A percentile compares a stretch with the other conserved stretches of the same genome.
phyloP scores from a whole-genome alignment of 164 flowering plant species.

The Protea cynaroides region DNA sequence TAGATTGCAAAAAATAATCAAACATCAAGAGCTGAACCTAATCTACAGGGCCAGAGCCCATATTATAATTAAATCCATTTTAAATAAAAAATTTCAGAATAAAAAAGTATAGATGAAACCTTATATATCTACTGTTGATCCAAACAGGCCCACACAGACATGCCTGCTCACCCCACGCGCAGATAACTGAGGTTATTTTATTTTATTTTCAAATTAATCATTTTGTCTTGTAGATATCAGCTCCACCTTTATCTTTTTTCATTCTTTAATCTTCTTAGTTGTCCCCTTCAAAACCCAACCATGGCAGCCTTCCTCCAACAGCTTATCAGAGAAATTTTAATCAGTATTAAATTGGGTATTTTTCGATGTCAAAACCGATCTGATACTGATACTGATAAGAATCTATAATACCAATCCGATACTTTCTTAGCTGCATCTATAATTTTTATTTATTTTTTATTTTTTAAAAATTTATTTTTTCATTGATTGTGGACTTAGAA shows the following conservation, averaged over 20 bases:
- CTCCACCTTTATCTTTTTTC: neutral
- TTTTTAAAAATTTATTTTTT: neutral
- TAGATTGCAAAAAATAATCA: too few species aligned
- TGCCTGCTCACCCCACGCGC: neutral
- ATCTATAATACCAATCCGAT: neutral
- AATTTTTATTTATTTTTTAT: neutral
- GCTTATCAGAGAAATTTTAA: neutral
- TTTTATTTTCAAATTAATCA: neutral
- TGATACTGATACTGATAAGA: too few species aligned
- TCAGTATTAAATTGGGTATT: too few species aligned
- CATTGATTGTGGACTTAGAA: constrained; percentile 17
- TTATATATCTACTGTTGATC: too few species aligned
- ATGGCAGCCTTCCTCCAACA: constrained; percentile 18
- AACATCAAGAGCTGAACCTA: too few species aligned
- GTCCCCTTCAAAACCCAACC: constrained; percentile 14
- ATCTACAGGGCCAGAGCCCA: too few species aligned
- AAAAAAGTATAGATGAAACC: too few species aligned
- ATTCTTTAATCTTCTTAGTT: neutral
- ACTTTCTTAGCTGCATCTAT: neutral
- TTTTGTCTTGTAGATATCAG: constrained; percentile 10
- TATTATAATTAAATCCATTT: too few species aligned
- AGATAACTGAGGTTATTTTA: neutral
- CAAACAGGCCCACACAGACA: neutral
- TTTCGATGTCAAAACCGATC: too few species aligned
- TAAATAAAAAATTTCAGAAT: too few species aligned